Evolutionary conservation across 495 filamentous ascomycete genomes (phyloP), one percentile per base, ranked within the genome.

Genomic region (Usnea hakonensis): DNA sequence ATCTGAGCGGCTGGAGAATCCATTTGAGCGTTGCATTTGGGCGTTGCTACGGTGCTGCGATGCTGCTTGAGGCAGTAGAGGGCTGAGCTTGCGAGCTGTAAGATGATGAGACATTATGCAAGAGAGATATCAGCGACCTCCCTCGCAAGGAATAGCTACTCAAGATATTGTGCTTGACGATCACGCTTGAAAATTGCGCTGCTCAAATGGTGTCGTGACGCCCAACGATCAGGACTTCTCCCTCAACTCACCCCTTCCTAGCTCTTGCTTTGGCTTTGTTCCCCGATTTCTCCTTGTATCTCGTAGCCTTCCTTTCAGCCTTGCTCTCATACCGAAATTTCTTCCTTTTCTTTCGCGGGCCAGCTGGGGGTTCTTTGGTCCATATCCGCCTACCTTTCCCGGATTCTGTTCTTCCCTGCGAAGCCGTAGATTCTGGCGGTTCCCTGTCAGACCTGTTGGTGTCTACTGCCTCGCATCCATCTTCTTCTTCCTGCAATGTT

Each of bases 261-360:
- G 50, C 60, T 54, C 75, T 74, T 5, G 81, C 80, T 64, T 79
- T 80, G 54, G 67, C 79, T 36, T 69, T 70, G 52, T 81, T 89
- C 59, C 82, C 83, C 56, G 77, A 71, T 65, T 85, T 86, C 72
- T 91, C 81, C 72, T 91, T 95, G 57, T 74, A 76, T 65, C 79
- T 78, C 14, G 78, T 81, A 28, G 85, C 64, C 69, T 87, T 87
- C 65, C 92, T 85, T 63, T 96, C 87, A 8, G 80, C 78, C 78
- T 93, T 93, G 60, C 79, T 91, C 74, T 96, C 88, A 73, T 98
- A 98, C 23, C 90, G 82, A 70, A 97, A 97, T 73, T 92, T 92
- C 74, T 87, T 87, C 77, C 90, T 95, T 77, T 87, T 91, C 70
- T 79, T 80, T 78, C 91, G 93, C 57, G 75, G 73, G 57, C 72